Evolutionary conservation across 2,329 filamentous ascomycete genomes (phyloP).

Genomic region (Rugonectria rugulosa): DNA sequence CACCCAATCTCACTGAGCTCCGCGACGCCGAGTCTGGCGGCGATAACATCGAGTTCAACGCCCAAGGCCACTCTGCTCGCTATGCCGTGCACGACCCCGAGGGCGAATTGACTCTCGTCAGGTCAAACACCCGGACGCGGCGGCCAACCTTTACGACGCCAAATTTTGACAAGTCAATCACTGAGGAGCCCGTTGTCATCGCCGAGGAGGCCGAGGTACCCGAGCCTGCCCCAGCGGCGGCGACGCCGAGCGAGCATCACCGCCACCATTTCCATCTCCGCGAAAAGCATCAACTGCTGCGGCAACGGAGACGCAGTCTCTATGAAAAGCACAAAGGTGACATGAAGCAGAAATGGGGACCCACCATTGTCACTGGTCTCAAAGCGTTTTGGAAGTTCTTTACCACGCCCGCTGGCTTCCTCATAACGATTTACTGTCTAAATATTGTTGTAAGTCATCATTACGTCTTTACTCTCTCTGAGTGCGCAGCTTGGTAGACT

Average conservation of each 20-base stretch:
- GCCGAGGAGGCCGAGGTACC: neutral
- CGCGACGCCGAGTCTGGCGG: constrained; percentile 38
- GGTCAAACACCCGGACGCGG: constrained; percentile 15
- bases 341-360: constrained; percentile 34
- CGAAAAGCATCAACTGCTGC: constrained; percentile 20
- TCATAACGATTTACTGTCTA: constrained; percentile 41
- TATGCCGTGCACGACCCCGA: constrained; percentile 32
- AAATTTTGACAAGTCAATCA: constrained; percentile 5
- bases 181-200: constrained; percentile 2
- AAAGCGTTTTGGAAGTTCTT: constrained; percentile 42
- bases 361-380: constrained; percentile 35
- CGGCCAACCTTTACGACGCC: constrained; percentile 17
- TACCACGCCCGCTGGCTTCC: constrained; percentile 36
- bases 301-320: constrained; percentile 29
- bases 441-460: constrained; percentile 40
- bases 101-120: constrained; percentile 34
- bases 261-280: constrained; percentile 12
- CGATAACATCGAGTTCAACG: constrained; percentile 39
- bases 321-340: constrained; percentile 31
- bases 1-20: constrained; percentile 40
- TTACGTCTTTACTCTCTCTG: too few relatives aligned
- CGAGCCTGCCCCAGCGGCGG: neutral
- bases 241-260: constrained; percentile 1
- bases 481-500: too few relatives aligned
- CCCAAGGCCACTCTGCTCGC: constrained; percentile 40